Evolutionary conservation across 106 monocot genomes (phyloP).

Genomic region (Acorus calamus): DNA sequence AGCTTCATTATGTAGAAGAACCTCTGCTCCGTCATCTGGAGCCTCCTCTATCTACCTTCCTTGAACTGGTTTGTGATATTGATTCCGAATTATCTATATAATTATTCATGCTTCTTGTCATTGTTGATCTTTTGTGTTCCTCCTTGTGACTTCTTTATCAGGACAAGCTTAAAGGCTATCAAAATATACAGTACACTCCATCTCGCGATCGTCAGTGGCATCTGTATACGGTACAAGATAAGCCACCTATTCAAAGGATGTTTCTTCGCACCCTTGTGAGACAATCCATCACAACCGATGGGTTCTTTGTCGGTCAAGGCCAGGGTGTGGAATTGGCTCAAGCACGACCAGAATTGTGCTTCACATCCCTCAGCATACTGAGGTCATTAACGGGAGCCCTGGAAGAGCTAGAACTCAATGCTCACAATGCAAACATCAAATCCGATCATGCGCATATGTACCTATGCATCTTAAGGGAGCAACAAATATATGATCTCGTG

Average conservation of each 20-base stretch:
- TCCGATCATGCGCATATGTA: conserved; percentile 96
- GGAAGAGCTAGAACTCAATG: conserved; percentile 85
- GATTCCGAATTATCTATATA: background rate
- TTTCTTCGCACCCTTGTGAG: conserved; percentile 88
- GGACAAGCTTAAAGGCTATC: conserved; percentile 85
- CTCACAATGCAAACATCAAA: conserved; percentile 61
- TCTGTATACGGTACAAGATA: conserved; percentile 72
- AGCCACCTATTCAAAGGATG: conserved; percentile 65
- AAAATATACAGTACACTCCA: conserved; percentile 77
- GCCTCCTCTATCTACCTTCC: conserved; percentile 95
- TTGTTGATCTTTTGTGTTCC: background rate
- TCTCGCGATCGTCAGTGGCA: conserved; percentile 99
- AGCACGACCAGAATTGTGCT: conserved; percentile 34
- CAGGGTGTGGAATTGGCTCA: conserved; percentile 34
- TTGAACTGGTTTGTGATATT: conserved; percentile 66
- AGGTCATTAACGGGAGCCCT: conserved; percentile 72
- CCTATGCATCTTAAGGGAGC: conserved; percentile 72
- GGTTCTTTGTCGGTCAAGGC: conserved; percentile 28
- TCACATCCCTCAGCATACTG: conserved; percentile 64
- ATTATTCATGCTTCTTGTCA: background rate
- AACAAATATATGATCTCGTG: conserved; percentile 63
- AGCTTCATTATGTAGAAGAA: conserved; percentile 69
- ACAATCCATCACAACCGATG: conserved; percentile 50
- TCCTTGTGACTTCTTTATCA: conserved; percentile 15
- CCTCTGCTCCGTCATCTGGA: conserved; percentile 96